Evolutionary conservation across 2,329 filamentous ascomycete genomes (phyloP), one percentile per base, ranked within the genome.

Genomic region (Blastomyces percursus): DNA sequence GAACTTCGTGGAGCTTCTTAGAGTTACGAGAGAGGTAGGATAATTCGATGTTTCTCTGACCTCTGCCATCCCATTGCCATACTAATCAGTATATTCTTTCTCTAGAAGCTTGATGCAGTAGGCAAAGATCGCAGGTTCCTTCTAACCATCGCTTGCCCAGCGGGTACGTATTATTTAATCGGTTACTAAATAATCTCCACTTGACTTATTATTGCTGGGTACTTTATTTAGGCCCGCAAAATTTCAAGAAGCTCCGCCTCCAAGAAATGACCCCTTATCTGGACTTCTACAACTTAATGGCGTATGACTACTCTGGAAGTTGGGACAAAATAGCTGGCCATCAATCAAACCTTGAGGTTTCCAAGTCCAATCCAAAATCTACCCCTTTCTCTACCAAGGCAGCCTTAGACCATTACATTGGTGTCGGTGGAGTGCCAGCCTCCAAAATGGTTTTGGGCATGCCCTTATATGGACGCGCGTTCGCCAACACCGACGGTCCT

Each of bases 401-500:
- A 0, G 91, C 91, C 0, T 76, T 96, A 0, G 77, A 86, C 11
- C 80, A 86, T 70, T 97, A 96, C 76, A 79, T 83, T 48, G 73
- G 78, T 2, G 80, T 79, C 1, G 85, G 86, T 16, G 69, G 71
- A 3, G 86, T 96, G 0, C 74, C 82, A 0, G 72, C 84, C 0
- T 72, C 79, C 63, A 96, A 96, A 77, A 84, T 97, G 55, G 87
- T 96, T 5, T 73, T 96, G n/a, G 92, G 93, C 3, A 94, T 96
- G 90, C 92, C 93, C 7, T 78, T 97, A n/a, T 96, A 96, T 73
- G 93, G 93, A 3, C 89, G 91, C 50, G 86, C 90, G 0, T 97
- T 96, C 72, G 81, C 86, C 69, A 85, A 86, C 68, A 96, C 92
- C 0, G 82, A 88, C 48, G 92, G 93, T 0, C 83, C 86, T 0